A percentile compares a stretch with the other conserved stretches of the same genome.
phyloP scores from a whole-genome alignment of 2,329 filamentous ascomycete species.

The Diaporthe helianthi region DNA sequence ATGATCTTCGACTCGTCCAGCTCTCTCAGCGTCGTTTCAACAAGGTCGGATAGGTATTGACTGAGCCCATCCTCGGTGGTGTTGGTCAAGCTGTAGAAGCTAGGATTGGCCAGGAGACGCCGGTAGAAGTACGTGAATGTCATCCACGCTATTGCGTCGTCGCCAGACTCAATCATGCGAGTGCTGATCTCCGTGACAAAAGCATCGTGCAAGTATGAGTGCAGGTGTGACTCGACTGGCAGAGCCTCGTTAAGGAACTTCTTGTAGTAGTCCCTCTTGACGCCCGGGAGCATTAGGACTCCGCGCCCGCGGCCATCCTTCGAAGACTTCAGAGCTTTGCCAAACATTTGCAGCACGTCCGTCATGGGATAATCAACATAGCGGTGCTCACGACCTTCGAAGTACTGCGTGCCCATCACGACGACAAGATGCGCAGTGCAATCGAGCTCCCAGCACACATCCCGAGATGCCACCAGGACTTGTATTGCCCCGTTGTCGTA shows the following conservation, averaged over 20 bases:
- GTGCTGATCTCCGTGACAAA: constrained; percentile 98
- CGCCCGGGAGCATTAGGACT: constrained; percentile 94
- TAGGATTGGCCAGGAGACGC: constrained; percentile 91
- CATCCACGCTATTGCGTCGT: constrained; percentile 97
- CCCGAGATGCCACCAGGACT: constrained; percentile 76
- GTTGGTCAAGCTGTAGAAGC: constrained; percentile 90
- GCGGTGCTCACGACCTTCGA: constrained; percentile 93
- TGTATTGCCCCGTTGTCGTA: constrained; percentile 91
- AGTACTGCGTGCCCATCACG: constrained; percentile 98
- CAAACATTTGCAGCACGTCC: constrained; percentile 97
- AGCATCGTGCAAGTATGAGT: constrained; percentile 90
- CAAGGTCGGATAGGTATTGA: constrained; percentile 90
- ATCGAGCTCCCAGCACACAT: constrained; percentile 96
- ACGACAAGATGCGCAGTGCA: constrained; percentile 88
- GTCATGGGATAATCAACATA: constrained; percentile 96
- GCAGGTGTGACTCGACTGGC: constrained; percentile 92
- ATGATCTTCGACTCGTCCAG: constrained; percentile 93
- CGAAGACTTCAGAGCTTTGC: constrained; percentile 82
- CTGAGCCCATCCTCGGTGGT: constrained; percentile 93
- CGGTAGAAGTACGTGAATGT: constrained; percentile 99
- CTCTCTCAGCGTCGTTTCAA: constrained; percentile 91
- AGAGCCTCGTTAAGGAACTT: constrained; percentile 97
- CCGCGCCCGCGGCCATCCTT: constrained; percentile 84
- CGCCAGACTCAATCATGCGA: constrained; percentile 91
- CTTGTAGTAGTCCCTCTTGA: constrained; percentile 97